Evolutionary conservation across 768 basidiomycete species (phyloP).

Genomic region (Termitomyces sp.): DNA sequence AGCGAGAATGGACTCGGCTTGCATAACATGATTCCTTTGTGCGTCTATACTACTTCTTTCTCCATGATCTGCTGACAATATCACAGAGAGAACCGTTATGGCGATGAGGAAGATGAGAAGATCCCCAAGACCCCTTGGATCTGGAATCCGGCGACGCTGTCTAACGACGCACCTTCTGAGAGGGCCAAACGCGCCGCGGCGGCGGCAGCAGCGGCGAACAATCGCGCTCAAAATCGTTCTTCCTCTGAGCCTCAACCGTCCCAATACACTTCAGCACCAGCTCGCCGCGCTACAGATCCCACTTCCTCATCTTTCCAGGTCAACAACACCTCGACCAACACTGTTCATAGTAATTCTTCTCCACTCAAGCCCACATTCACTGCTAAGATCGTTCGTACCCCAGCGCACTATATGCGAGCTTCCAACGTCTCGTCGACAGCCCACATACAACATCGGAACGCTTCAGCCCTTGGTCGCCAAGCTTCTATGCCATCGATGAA

Average conservation of each 20-base stretch:
- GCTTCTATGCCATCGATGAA: slow-evolving; percentile 27
- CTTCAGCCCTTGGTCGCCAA: slow-evolving; percentile 25
- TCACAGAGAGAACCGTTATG: slow-evolving; percentile 31
- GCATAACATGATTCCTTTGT: slow-evolving; percentile 64
- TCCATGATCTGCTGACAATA: background rate
- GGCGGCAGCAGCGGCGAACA: slow-evolving; percentile 11
- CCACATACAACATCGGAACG: slow-evolving; percentile 25
- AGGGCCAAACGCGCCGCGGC: slow-evolving; percentile 8
- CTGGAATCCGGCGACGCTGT: slow-evolving; percentile 56
- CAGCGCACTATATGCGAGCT: slow-evolving; percentile 43
- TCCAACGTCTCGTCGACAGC: slow-evolving; percentile 13
- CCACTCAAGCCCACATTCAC: slow-evolving; percentile 65
- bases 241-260: slow-evolving; percentile 20
- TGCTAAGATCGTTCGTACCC: slow-evolving; percentile 64
- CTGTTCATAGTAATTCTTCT: slow-evolving; percentile 6
- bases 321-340: slow-evolving; percentile 4
- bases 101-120: slow-evolving; percentile 11
- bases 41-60: slow-evolving; percentile 21
- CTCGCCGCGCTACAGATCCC: slow-evolving; percentile 16
- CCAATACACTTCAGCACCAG: background rate
- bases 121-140: slow-evolving; percentile 64
- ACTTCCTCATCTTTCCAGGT: background rate
- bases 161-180: slow-evolving; percentile 23
- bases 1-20: slow-evolving; percentile 64
- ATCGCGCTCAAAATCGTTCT: slow-evolving; percentile 17